Base-by-base conservation (phyloP, 2,329 filamentous ascomycete genomes). In the Aspergillus jensenii region DNA sequence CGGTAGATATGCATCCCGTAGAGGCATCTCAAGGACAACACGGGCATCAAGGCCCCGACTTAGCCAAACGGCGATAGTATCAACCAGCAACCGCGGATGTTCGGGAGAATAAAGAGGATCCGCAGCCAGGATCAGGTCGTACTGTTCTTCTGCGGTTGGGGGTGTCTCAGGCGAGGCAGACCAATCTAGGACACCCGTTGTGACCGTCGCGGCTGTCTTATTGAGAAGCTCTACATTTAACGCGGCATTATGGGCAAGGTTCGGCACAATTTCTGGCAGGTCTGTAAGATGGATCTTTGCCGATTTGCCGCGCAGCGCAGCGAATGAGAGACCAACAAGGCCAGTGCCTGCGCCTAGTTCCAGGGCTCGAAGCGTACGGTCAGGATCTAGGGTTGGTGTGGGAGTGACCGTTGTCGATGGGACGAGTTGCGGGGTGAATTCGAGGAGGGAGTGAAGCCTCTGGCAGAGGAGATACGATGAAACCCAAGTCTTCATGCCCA, bases 401-500 rank as follows among this genome's bases (percentile, higher is more conserved):
- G 61, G 52, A 11, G 65, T 58, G 9, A 66, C 65, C 2, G 66
- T 60, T 6, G 61, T 59, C 6, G 67, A 62, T 2, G 69, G 70
- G 12, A 76, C 65, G 43, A 76, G 67, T 37, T 68, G 58, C 14
- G 70, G 67, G 7, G 71, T 62, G 4, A 71, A 65, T 14, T 71
- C 70, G 55, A 77, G 86, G 4, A 76, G 55, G 4, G 56, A 63
- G 56, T 73, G 68, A 25, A 98, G 82, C 23, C 90, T 86, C 64
- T 85, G 88, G 0, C 93, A 89, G 4, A 98, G 85, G 2, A 96
- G 83, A 69, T 92, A 96, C 0, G 92, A 93, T 0, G 92, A 93
- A 0, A 90, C 91, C 95, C 95, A 98, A 0, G 95, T 99, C 75
- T 99, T 98, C 72, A 96, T 82, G 1, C 95, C 95, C 17, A 98